Evolutionary conservation across 345 rosid species (phyloP).

Genomic region (Garcia nutans): DNA sequence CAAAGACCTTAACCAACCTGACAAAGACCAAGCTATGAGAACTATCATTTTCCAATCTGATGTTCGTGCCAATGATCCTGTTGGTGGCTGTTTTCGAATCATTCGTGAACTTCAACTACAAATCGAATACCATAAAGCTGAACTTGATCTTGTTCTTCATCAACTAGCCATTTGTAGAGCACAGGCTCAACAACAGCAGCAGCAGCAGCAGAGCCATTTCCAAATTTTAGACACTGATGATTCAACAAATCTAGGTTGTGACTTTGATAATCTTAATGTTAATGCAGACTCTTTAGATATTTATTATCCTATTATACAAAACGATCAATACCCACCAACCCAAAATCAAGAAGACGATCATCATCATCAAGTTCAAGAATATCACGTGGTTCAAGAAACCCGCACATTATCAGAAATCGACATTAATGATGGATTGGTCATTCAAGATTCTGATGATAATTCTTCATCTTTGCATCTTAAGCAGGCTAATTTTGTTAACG

Average conservation of each 20-base stretch:
- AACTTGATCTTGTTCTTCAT: slow-evolving; percentile 73
- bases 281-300: slow-evolving; percentile 1
- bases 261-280: neutral
- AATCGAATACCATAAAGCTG: slow-evolving; percentile 62
- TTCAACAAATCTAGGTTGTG: neutral
- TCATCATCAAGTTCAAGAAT: neutral
- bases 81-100: slow-evolving; percentile 74
- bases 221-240: neutral
- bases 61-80: slow-evolving; percentile 80
- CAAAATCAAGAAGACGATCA: slow-evolving; percentile 3
- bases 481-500: neutral
- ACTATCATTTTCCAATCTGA: slow-evolving; percentile 86
- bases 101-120: slow-evolving; percentile 64
- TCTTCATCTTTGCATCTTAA: slow-evolving; percentile 13
- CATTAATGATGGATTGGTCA: neutral
- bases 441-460: slow-evolving; percentile 14
- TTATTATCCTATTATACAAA: slow-evolving; percentile 15
- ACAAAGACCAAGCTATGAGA: slow-evolving; percentile 81
- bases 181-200: slow-evolving; percentile 13
- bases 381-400: slow-evolving; percentile 1
- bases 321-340: neutral
- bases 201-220: neutral
- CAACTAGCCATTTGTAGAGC: slow-evolving; percentile 47
- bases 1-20: slow-evolving; percentile 52
- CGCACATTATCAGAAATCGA: slow-evolving; percentile 1